Percentiles rank a stretch among this genome's conserved stretches.
Evolutionary conservation across 768 basidiomycete genomes (phyloP).

Genomic region (Aureoboletus auriporus): DNA sequence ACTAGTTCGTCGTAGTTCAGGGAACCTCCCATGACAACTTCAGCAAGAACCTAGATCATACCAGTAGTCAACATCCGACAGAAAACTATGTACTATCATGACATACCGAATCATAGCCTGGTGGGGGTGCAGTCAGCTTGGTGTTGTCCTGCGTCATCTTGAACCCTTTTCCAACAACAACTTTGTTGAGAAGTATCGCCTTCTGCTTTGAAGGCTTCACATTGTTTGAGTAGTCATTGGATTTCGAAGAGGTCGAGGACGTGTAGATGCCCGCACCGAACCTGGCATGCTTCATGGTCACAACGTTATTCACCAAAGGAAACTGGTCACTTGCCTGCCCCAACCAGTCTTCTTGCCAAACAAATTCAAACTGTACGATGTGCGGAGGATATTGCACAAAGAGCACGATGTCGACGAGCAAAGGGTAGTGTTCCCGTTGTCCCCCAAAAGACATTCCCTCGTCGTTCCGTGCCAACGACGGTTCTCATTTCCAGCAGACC

Average conservation of each 20-base stretch:
- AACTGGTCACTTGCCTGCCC: constrained; percentile 47
- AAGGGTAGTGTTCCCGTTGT: constrained; percentile 48
- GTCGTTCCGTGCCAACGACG: constrained; percentile 74
- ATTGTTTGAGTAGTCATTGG: constrained; percentile 68
- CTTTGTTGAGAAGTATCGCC: constrained; percentile 71
- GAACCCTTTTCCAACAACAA: constrained; percentile 65
- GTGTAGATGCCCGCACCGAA: constrained; percentile 73
- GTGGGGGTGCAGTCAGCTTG: constrained; percentile 51
- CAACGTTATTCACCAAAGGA: background rate
- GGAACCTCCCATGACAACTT: constrained; percentile 50
- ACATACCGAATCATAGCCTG: constrained; percentile 65
- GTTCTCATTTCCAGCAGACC: constrained; percentile 66
- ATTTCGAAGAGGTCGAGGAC: constrained; percentile 78
- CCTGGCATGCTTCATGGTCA: constrained; percentile 30
- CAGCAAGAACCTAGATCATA: constrained; percentile 55
- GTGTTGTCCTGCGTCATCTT: constrained; percentile 61
- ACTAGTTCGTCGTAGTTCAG: constrained; percentile 71
- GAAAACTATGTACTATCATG: background rate
- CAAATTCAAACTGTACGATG: constrained; percentile 58
- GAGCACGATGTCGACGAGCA: constrained; percentile 58
- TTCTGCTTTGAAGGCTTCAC: constrained; percentile 51
- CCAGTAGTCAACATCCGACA: background rate
- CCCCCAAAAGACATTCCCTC: constrained; percentile 60
- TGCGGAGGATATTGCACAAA: constrained; percentile 59
- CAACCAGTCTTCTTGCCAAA: constrained; percentile 71